Base-by-base conservation (phyloP, 164 flowering plant species). In the Taxillus chinensis region DNA sequence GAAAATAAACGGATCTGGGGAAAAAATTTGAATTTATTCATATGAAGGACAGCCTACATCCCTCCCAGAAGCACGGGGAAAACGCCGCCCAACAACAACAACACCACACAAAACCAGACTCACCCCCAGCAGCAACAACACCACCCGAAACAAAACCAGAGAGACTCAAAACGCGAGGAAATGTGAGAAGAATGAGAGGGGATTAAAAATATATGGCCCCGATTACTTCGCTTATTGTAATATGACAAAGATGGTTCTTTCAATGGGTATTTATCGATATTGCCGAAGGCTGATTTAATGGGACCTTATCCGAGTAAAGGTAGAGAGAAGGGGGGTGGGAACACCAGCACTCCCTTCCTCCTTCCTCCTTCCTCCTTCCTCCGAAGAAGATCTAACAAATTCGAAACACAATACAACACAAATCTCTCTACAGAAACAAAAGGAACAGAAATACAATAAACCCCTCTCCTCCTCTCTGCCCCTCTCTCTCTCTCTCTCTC, bases 161-260 rank as follows among this genome's bases (percentile, higher is more conserved):
- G 7, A 48, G 12, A 48, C 12, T 3, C 51, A 11, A 11, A 7
- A 48, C 9, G 12, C 9, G 3, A 11, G 3, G 40, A 55, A 12
- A 59, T 27, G 27, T 27, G 27, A 63, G n/a, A 37, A 8, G 39
- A 15, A 4, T 0, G 16, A 3, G 39, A 54, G 39, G 42, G 70
- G 87, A 84, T 84, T 63, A 77, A 60, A 67, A 79, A 81, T 82
- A 79, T 78, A 79, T 78, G 92, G 92, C 78, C 62, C 59, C 43
- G 74, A 75, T 71, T 72, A 62, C 48, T 41, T 49, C 57, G 63
- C 42, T 17, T 11, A 14, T 48, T 8, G 51, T 27, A 48, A 7
- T 13, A 62, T 67, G 71, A 73, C 73, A 65, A 68, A 54, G 52
- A 73, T 63, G 53, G 10, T 42, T 41, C 38, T 11, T 27, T 27